These are phyloP conservation scores for Talaromyces sp. DNA, from an alignment of 2,329 filamentous ascomycete species.

Conservation along the genomic window DNA sequence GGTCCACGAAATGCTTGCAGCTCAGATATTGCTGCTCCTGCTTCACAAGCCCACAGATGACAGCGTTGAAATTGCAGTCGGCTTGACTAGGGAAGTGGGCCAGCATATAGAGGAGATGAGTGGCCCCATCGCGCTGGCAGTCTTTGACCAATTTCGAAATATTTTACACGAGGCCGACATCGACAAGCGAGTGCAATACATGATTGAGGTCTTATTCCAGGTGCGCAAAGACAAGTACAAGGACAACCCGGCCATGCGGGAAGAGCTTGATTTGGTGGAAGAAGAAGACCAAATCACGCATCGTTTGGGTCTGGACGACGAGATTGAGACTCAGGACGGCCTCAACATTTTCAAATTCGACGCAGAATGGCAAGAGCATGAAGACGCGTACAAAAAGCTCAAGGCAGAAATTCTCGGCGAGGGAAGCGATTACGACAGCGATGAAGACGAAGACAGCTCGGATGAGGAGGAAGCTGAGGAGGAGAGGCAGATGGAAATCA, in stretches of 20 bases:
- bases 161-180: constrained; percentile 96
- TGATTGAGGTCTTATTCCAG: constrained; percentile 97
- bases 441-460: constrained; percentile 57
- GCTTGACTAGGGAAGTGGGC: constrained; percentile 85
- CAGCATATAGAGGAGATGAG: constrained; percentile 96
- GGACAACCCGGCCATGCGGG: constrained; percentile 82
- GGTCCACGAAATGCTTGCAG: constrained; percentile 85
- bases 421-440: constrained; percentile 75
- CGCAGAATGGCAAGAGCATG: constrained; percentile 80
- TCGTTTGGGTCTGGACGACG: constrained; percentile 72
- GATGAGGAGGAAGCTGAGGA: constrained; percentile 70
- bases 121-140: constrained; percentile 74
- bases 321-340: constrained; percentile 76
- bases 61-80: constrained; percentile 94
- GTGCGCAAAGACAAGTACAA: constrained; percentile 95
- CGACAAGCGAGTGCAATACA: constrained; percentile 97
- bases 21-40: constrained; percentile 86
- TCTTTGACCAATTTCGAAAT: constrained; percentile 93
- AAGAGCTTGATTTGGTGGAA: constrained; percentile 91
- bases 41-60: constrained; percentile 95
- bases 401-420: constrained; percentile 94
- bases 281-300: constrained; percentile 99
- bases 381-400: constrained; percentile 81
- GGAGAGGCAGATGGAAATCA: constrained; percentile 85
- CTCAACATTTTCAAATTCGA: constrained; percentile 97